Conservation (phyloP, 768 basidiomycete genomes). For the Neoboletus magnificus region DNA sequence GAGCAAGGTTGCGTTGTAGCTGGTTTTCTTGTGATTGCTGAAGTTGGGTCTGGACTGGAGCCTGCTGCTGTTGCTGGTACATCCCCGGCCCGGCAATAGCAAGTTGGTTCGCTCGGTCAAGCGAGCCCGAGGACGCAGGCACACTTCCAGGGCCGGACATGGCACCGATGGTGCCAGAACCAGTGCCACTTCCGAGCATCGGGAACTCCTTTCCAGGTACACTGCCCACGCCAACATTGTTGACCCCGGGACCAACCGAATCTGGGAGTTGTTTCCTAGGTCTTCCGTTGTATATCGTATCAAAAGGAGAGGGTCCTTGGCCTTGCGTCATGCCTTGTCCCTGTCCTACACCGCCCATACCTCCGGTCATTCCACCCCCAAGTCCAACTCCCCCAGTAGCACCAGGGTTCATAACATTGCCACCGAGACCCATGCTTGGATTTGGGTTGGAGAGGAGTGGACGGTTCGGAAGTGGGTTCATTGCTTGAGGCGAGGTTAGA, state of each 20-base stretch:
- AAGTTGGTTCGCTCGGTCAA: slow-evolving; percentile 52
- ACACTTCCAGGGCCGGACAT: slow-evolving; percentile 52
- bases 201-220: slow-evolving; percentile 57
- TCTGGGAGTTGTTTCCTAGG: slow-evolving; percentile 81
- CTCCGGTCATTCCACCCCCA: slow-evolving; percentile 6
- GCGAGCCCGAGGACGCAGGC: slow-evolving; percentile 43
- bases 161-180: slow-evolving; percentile 35
- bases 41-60: slow-evolving; percentile 23
- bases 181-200: slow-evolving; percentile 49
- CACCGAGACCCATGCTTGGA: slow-evolving; percentile 18
- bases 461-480: slow-evolving; percentile 93
- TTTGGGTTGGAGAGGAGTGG: slow-evolving; percentile 59
- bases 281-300: slow-evolving; percentile 74
- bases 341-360: slow-evolving; percentile 16
- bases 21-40: slow-evolving; percentile 33
- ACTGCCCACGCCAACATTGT: slow-evolving; percentile 43
- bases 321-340: slow-evolving; percentile 17
- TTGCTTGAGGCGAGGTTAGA: slow-evolving; percentile 92
- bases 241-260: slow-evolving; percentile 31
- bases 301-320: slow-evolving; percentile 50
- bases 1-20: slow-evolving; percentile 15
- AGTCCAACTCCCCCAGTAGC: slow-evolving; percentile 14
- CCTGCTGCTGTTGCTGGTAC: slow-evolving; percentile 38
- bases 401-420: slow-evolving; percentile 19
- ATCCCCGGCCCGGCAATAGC: slow-evolving; percentile 32